Base-by-base conservation (phyloP, 2,329 filamentous ascomycete genomes). In the Pseudofabraea citricarpa region DNA sequence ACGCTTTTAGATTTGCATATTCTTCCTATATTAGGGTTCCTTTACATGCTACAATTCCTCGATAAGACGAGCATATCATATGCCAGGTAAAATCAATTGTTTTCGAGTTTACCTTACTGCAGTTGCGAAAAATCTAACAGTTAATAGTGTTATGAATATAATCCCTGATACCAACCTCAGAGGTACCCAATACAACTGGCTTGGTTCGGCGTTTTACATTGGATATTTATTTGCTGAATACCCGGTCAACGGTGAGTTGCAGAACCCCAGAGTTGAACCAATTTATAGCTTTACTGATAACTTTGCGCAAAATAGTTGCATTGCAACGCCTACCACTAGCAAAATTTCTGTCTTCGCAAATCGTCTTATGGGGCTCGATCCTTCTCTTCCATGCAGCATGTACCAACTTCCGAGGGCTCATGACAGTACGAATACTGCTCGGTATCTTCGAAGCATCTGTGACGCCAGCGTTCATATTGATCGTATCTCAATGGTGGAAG, bases 401-500 rank as follows among this genome's bases (percentile, higher is more conserved):
- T 2, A 65, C 70, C n/a, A 74, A 74, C 57, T 85, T 77, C 53
- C 63, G 68, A 0, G 74, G 79, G 1, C 75, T 79, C 0, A 70
- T 83, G 29, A 77, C 74, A 1, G 71, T 84, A 35, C 74, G 83
- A 0, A 79, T 84, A 56, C 75, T 85, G 51, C 68, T 85, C 0
- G 82, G 82, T 23, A 68, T 82, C 1, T 82, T 82, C 43, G 82
- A 86, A 56, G 69, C 79, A 0, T 77, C 79, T 0, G 79, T 85
- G 2, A 82, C 78, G 1, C 83, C 82, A 0, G 79, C 80, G 0
- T 85, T 85, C 51, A 75, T 79, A 0, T 66, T 85, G 2, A 70
- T 86, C 52, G 83, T 80, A 2, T 75, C 69, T 3, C 77, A 83
- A 63, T 86, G 81, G 81, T 86, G 84, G 54, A 8, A 13, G 8